A percentile compares a stretch with the other conserved stretches of the same genome.
phyloP scores from a whole-genome alignment of 2,329 filamentous ascomycete genomes.

The Volutella citrinella region DNA sequence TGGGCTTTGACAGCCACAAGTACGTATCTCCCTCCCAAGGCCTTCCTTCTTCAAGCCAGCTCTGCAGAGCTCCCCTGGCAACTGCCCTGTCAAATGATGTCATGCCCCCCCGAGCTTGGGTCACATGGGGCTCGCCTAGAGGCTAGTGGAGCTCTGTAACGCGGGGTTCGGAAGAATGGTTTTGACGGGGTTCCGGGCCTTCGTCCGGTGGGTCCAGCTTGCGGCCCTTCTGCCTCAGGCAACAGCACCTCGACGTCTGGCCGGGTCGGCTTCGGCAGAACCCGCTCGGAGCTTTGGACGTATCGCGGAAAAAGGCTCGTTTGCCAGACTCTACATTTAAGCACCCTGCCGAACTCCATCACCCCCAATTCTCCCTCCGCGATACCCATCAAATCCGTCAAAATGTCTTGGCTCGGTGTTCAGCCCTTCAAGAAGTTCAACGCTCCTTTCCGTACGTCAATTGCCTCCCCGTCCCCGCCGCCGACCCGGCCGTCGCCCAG shows the following conservation, averaged over 20 bases:
- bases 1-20: no score
- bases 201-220: neutral
- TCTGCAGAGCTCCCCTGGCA: conserved; percentile 21
- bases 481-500: no score
- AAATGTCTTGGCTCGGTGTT: conserved; percentile 71
- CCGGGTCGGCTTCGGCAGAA: conserved; percentile 33
- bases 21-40: no score
- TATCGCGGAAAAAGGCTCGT: conserved; percentile 39
- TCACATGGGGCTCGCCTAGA: conserved; percentile 25
- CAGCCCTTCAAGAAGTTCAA: conserved; percentile 74
- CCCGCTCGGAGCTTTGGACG: conserved; percentile 30
- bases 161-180: conserved; percentile 24
- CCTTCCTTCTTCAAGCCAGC: conserved; percentile 27
- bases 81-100: no score
- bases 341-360: conserved; percentile 28
- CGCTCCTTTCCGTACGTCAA: conserved; percentile 70
- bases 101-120: conserved; percentile 14
- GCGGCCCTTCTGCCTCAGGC: conserved; percentile 28
- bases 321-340: conserved; percentile 33
- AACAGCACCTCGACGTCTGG: conserved; percentile 6
- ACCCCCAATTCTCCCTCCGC: conserved; percentile 33
- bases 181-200: conserved; percentile 11
- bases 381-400: conserved; percentile 44
- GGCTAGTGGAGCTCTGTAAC: no score
- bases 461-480: conserved; percentile 21